These are phyloP conservation scores for Moniliella sp. DNA, from an alignment of 1,284 basidiomycete genomes.

Conservation along the genomic window DNA sequence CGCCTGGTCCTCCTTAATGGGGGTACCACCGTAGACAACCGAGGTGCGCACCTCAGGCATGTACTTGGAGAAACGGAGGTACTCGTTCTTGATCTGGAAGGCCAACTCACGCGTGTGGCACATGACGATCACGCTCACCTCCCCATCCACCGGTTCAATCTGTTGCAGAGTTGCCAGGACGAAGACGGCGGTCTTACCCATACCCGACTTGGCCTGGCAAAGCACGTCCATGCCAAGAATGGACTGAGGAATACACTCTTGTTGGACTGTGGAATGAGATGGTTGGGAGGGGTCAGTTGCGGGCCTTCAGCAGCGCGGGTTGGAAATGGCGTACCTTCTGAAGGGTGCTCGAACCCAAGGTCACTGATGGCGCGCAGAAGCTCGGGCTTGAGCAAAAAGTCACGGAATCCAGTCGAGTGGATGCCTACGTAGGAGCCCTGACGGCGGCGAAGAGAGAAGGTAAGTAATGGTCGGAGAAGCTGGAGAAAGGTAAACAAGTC, in stretches of 20 bases:
- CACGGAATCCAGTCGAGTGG: conserved; percentile 37
- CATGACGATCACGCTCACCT: conserved; percentile 86
- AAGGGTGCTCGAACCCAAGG: conserved; percentile 96
- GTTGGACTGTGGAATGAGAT: conserved; percentile 53
- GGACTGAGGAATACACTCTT: conserved; percentile 98
- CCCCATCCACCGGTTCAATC: conserved; percentile 90
- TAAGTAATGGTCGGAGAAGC: no score
- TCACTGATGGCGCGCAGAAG: conserved; percentile 91
- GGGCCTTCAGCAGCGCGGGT: not conserved
- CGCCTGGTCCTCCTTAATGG: conserved; percentile 80
- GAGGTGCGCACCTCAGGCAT: conserved; percentile 94
- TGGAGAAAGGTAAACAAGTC: no score
- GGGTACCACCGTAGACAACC: conserved; percentile 93
- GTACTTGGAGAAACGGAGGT: conserved; percentile 95
- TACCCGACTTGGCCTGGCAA: conserved; percentile 98
- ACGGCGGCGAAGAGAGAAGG: no score
- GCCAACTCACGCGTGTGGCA: conserved; percentile 98
- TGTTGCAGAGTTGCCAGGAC: conserved; percentile 93
- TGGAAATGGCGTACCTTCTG: conserved; percentile 53
- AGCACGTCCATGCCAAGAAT: conserved; percentile 98
- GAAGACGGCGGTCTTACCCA: conserved; percentile 98
- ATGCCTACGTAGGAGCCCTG: conserved; percentile 33
- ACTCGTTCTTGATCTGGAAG: conserved; percentile 99
- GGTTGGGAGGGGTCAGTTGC: conserved; percentile 1
- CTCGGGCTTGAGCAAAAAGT: conserved; percentile 91